Percentiles rank a stretch among this genome's conserved stretches.
phyloP scores from a whole-genome alignment of 2,329 filamentous ascomycete species.

The Ascochyta viciae-villosae region DNA sequence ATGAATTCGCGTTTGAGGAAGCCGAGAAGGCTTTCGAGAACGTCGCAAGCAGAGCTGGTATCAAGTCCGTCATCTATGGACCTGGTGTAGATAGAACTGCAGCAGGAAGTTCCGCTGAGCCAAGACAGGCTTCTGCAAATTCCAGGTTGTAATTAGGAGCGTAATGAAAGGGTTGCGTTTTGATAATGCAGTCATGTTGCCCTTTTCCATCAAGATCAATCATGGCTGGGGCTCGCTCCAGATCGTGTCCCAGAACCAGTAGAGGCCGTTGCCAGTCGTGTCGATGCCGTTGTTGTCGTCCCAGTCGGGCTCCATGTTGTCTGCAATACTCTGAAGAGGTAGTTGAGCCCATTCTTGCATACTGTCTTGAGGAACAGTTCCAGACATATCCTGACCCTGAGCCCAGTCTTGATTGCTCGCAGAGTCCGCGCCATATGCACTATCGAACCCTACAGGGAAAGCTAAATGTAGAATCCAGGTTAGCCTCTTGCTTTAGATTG shows the following conservation, averaged over 20 bases:
- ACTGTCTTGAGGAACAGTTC: not conserved
- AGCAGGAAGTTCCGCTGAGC: not conserved
- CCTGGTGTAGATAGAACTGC: conserved; percentile 16
- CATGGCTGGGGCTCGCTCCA: conserved; percentile 13
- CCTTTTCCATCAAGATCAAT: too few relatives aligned
- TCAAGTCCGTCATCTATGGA: conserved; percentile 35
- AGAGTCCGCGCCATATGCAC: not conserved
- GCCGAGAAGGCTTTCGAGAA: conserved; percentile 27
- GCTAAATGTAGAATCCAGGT: not conserved
- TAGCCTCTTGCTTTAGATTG: not conserved
- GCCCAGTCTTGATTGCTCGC: not conserved
- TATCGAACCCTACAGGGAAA: conserved; percentile 1
- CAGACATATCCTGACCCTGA: not conserved
- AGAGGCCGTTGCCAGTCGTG: conserved; percentile 17
- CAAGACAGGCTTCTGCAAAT: not conserved
- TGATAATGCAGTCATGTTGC: not conserved
- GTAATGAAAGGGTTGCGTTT: too few relatives aligned
- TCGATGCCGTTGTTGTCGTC: conserved; percentile 11
- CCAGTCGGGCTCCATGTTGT: not conserved
- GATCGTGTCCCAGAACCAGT: conserved; percentile 25
- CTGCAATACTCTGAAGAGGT: not conserved
- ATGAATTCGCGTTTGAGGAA: conserved; percentile 23
- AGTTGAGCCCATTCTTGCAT: conserved; percentile 6
- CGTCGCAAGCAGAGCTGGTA: conserved; percentile 22
- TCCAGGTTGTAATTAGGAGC: not conserved